phyloP scores from a whole-genome alignment of 2,329 filamentous ascomycete species.

The Ilyonectria robusta region DNA sequence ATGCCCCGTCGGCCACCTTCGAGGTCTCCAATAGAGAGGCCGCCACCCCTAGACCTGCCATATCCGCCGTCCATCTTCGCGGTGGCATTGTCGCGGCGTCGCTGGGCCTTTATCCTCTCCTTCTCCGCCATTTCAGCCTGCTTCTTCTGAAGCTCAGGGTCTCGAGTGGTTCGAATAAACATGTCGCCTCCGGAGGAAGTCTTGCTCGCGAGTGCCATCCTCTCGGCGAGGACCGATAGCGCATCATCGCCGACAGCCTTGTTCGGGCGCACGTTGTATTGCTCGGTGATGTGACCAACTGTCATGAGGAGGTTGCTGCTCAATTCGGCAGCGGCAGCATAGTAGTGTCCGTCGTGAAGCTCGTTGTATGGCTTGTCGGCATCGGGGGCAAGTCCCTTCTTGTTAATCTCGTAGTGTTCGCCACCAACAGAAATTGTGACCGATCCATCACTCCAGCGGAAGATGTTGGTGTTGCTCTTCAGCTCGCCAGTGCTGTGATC shows the following conservation, averaged over 20 bases:
- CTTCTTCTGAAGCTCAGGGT: conserved; percentile 82
- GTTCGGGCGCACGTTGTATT: conserved; percentile 78
- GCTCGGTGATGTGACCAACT: conserved; percentile 82
- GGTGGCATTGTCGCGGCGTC: conserved; percentile 77
- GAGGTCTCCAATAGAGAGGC: conserved; percentile 77
- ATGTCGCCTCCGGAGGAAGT: conserved; percentile 71
- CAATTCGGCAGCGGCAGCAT: conserved; percentile 80
- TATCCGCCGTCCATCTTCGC: conserved; percentile 74
- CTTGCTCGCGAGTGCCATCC: conserved; percentile 75
- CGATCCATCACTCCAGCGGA: conserved; percentile 85
- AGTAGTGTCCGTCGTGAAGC: conserved; percentile 81
- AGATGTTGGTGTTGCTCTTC: conserved; percentile 81
- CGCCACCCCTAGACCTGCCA: conserved; percentile 64
- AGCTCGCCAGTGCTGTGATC: conserved; percentile 76
- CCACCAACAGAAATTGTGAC: conserved; percentile 82
- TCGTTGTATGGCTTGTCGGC: conserved; percentile 73
- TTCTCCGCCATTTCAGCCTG: conserved; percentile 82
- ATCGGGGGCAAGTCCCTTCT: conserved; percentile 77
- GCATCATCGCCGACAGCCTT: conserved; percentile 79
- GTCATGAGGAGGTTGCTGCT: conserved; percentile 78
- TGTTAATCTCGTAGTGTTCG: conserved; percentile 81
- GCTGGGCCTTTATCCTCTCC: conserved; percentile 77
- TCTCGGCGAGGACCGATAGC: conserved; percentile 76
- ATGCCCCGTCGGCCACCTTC: conserved; percentile 71
- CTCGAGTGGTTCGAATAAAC: conserved; percentile 78